A percentile compares a stretch with the other conserved stretches of the same genome.
These are phyloP conservation scores for Calocybe cyanea DNA, from an alignment of 768 basidiomycete genomes.

Conservation along the genomic window DNA sequence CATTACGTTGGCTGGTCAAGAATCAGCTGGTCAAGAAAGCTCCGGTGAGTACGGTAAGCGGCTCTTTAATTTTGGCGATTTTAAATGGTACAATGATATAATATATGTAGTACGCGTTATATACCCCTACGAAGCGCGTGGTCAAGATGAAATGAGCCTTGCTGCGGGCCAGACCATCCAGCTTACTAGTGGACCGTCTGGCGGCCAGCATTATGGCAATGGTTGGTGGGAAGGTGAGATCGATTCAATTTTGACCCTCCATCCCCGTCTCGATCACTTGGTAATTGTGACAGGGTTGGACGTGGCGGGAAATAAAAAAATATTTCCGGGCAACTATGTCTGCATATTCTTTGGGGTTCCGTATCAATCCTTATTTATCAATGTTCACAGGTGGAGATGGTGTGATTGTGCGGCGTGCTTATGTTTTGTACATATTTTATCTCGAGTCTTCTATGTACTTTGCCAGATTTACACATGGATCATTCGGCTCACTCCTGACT, in stretches of 20 bases:
- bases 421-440: not conserved
- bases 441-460: not conserved
- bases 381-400: slow-evolving; percentile 46
- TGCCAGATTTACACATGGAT: slow-evolving; percentile 5
- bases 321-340: slow-evolving; percentile 89
- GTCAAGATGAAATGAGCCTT: slow-evolving; percentile 65
- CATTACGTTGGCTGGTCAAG: slow-evolving; percentile 19
- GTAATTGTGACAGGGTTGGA: slow-evolving; percentile 49
- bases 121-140: slow-evolving; percentile 74
- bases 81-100: slow-evolving; percentile 7
- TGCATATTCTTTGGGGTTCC: slow-evolving; percentile 26
- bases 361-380: slow-evolving; percentile 12
- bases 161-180: slow-evolving; percentile 59
- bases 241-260: slow-evolving; percentile 7
- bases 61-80: not conserved
- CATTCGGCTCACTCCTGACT: not conserved
- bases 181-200: slow-evolving; percentile 56
- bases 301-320: slow-evolving; percentile 60
- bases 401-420: slow-evolving; percentile 21
- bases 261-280: slow-evolving; percentile 18
- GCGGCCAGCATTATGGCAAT: slow-evolving; percentile 65
- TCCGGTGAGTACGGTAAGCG: slow-evolving; percentile 51
- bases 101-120: slow-evolving; percentile 66
- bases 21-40: slow-evolving; percentile 22
- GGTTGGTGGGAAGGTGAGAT: slow-evolving; percentile 85